Base-by-base conservation (phyloP, 2,329 filamentous ascomycete genomes). In the Botryosphaeria dothidea region DNA sequence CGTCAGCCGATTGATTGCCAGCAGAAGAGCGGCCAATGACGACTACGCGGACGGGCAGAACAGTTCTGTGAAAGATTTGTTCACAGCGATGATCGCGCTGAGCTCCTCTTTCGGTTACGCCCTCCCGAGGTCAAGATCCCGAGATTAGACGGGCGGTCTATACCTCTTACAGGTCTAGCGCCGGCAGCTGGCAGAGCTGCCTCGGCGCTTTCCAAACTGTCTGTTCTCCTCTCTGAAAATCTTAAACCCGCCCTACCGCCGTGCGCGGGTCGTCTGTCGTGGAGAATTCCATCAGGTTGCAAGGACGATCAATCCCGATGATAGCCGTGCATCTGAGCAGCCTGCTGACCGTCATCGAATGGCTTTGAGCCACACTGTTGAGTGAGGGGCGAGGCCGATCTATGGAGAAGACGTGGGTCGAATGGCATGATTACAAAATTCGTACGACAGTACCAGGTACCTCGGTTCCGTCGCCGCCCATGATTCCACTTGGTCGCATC, bases 71-170 rank as follows among this genome's bases (percentile, higher is more conserved):
- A 60, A 60, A 46, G 56, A 60, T 34, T 34, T 41, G 38, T 15
- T 17, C 38, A 58, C 19, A 3, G 36, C 21, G 52, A 29, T 29
- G 36, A 43, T 43, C 11, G 9, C 23, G 36, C 27, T 29, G 56
- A 60, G 27, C 56, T 45, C 56, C 41, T 38, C 56, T 46, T 46
- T 45, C 56, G 27, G 54, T 38, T 57, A 23, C 25, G 49, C 49
- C 38, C 23, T 43, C 52, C 52, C 52, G n/a, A 31, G 15, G 38
- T 15, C 5, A 34, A 46, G 54, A 23, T 57, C 41, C 41, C 56
- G 41, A 60, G 38, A 60, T 60, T 60, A 21, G 23, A 29, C 38
- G 25, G n/a, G 27, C 8, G 17, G 23, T 3, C 46, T 17, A 52
- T 52, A 25, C 38, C 25, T 19, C 31, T 21, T 45, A 19, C 25